These are phyloP conservation scores for Lachnellula cervina DNA, from an alignment of 2,329 filamentous ascomycete genomes.

Conservation along the genomic window DNA sequence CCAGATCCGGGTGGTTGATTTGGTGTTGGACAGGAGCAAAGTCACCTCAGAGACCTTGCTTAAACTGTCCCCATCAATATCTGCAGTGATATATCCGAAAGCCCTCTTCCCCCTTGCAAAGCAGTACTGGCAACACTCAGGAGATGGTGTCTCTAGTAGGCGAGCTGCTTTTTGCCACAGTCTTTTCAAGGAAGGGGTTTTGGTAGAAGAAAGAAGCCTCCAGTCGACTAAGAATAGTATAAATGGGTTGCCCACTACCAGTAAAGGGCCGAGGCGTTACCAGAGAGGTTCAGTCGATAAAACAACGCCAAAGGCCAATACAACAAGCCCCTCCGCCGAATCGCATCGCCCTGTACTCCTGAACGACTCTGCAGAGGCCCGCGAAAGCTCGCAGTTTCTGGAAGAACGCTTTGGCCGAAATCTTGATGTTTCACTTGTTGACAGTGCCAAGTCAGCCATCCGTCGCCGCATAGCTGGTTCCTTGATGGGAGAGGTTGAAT, in stretches of 20 bases:
- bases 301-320: constrained; percentile 19
- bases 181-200: constrained; percentile 64
- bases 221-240: constrained; percentile 13
- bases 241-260: constrained; percentile 23
- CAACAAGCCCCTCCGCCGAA: neutral
- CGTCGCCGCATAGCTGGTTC: constrained; percentile 83
- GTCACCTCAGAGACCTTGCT: constrained; percentile 47
- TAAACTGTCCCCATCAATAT: constrained; percentile 55
- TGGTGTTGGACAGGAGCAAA: constrained; percentile 56
- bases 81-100: constrained; percentile 65
- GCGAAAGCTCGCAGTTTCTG: constrained; percentile 75
- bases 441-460: constrained; percentile 81
- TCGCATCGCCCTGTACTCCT: neutral
- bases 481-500: constrained; percentile 66
- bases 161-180: constrained; percentile 83
- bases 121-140: constrained; percentile 94
- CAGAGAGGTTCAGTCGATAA: constrained; percentile 55
- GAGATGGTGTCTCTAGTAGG: constrained; percentile 86
- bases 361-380: constrained; percentile 23
- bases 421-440: constrained; percentile 71
- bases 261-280: constrained; percentile 76
- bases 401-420: constrained; percentile 95
- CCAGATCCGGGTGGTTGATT: constrained; percentile 53
- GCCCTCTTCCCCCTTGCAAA: constrained; percentile 72
- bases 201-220: constrained; percentile 44